Percentiles rank a stretch among this genome's conserved stretches.
Evolutionary conservation across 208 protist species (phyloP).

Genomic region (Borovskyia barvae): DNA sequence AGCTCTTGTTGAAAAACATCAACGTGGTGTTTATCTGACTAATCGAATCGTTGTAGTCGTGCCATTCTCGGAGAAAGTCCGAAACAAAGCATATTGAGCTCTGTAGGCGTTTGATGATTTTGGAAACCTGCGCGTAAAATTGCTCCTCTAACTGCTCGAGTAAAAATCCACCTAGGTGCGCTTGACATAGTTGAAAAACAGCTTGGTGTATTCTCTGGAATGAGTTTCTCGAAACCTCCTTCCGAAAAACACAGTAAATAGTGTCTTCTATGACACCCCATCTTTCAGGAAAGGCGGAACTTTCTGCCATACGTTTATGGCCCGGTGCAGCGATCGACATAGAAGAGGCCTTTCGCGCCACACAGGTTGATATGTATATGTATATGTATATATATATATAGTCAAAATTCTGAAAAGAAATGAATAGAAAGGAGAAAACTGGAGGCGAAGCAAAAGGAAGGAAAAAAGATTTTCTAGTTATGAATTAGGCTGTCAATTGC

Average conservation of each 20-base stretch:
- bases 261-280: slow-evolving; percentile 63
- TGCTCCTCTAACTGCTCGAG: slow-evolving; percentile 40
- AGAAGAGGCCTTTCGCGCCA: neutral
- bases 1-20: slow-evolving; percentile 68
- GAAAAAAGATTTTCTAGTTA: no score
- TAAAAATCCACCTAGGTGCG: slow-evolving; percentile 35
- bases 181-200: slow-evolving; percentile 70
- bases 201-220: slow-evolving; percentile 80
- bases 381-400: no score
- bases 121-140: slow-evolving; percentile 32
- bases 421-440: no score
- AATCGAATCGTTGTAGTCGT: slow-evolving; percentile 47
- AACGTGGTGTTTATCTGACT: slow-evolving; percentile 48
- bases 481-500: no score
- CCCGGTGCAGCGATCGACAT: slow-evolving; percentile 10
- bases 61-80: slow-evolving; percentile 42
- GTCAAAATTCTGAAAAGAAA: no score
- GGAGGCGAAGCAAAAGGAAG: no score
- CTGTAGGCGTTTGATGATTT: slow-evolving; percentile 27
- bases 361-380: no score
- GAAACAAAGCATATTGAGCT: slow-evolving; percentile 30
- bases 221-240: slow-evolving; percentile 46
- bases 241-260: slow-evolving; percentile 48
- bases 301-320: slow-evolving; percentile 30
- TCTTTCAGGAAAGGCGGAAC: slow-evolving; percentile 36